These are phyloP conservation scores for Annulohypoxylon stygium DNA, from an alignment of 495 filamentous ascomycete species.

Conservation along the genomic window DNA sequence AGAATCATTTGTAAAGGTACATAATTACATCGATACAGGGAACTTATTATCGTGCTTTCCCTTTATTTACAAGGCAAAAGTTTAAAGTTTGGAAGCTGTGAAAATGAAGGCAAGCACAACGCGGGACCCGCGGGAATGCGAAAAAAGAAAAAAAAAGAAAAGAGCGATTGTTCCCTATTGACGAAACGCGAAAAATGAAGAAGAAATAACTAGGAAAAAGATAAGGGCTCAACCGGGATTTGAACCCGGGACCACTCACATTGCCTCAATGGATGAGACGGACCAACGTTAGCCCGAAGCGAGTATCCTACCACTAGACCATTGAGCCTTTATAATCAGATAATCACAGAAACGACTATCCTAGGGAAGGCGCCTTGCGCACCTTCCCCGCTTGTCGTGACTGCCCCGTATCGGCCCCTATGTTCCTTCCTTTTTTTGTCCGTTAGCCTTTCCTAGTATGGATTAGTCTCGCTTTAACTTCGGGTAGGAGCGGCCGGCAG, in stretches of 20 bases:
- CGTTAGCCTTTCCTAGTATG: background rate
- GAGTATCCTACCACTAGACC: constrained; percentile 47
- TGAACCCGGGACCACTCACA: constrained; percentile 43
- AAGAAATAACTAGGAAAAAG: background rate
- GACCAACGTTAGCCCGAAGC: constrained; percentile 32
- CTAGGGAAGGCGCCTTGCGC: background rate
- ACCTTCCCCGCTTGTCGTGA: background rate
- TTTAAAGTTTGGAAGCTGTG: too few species aligned
- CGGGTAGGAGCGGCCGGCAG: background rate
- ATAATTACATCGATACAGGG: too few species aligned
- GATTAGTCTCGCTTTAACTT: background rate
- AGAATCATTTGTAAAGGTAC: too few species aligned
- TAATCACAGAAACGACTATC: background rate
- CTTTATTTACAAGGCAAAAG: too few species aligned
- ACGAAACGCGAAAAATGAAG: background rate
- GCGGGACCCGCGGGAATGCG: too few species aligned
- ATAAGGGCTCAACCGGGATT: constrained; percentile 38
- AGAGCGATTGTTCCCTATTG: background rate
- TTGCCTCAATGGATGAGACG: constrained; percentile 12
- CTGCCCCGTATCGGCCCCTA: background rate
- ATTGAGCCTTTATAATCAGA: constrained; percentile 31
- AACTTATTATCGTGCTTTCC: background rate
- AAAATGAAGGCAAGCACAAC: background rate
- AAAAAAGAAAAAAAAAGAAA: too few species aligned
- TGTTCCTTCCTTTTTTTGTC: background rate